Conservation (phyloP, 2,329 filamentous ascomycete genomes). For the Myriosclerotinia scirpicola region DNA sequence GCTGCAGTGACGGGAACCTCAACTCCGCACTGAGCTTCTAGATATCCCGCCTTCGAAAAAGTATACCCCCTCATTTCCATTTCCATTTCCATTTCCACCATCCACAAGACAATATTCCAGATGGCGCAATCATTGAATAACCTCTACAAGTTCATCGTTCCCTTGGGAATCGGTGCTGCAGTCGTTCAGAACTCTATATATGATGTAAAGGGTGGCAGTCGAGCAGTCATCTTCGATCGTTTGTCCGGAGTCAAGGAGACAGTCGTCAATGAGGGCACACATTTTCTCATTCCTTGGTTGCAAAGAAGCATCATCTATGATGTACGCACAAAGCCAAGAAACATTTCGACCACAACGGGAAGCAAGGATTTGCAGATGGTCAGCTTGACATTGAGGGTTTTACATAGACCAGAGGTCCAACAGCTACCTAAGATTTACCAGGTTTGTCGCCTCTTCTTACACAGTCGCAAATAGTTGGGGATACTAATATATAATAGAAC, state of each 20-base stretch:
- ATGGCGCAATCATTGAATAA: slow-evolving; percentile 57
- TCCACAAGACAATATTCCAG: slow-evolving; percentile 28
- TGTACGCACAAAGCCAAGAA: slow-evolving; percentile 94
- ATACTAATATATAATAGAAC: slow-evolving; percentile 56
- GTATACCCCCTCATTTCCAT: slow-evolving; percentile 18
- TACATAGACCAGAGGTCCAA: slow-evolving; percentile 92
- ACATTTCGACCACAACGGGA: slow-evolving; percentile 95
- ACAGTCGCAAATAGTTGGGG: neutral
- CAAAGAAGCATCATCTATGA: slow-evolving; percentile 95
- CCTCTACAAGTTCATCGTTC: slow-evolving; percentile 70
- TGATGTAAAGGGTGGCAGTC: slow-evolving; percentile 92
- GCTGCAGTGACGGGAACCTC: slow-evolving; percentile 13
- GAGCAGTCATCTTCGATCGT: slow-evolving; percentile 97
- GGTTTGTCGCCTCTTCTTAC: slow-evolving; percentile 53
- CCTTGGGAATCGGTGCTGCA: slow-evolving; percentile 66
- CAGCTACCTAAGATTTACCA: slow-evolving; percentile 97
- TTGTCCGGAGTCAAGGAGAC: slow-evolving; percentile 87
- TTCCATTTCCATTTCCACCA: slow-evolving; percentile 13
- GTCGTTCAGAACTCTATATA: slow-evolving; percentile 80
- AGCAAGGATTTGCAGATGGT: slow-evolving; percentile 99
- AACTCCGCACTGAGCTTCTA: slow-evolving; percentile 21
- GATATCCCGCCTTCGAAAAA: slow-evolving; percentile 20
- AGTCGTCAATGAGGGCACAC: slow-evolving; percentile 93
- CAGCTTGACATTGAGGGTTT: slow-evolving; percentile 90
- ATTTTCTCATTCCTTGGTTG: slow-evolving; percentile 94